Base-by-base conservation (phyloP, 441 rosid species). In the Geranium incanum region DNA sequence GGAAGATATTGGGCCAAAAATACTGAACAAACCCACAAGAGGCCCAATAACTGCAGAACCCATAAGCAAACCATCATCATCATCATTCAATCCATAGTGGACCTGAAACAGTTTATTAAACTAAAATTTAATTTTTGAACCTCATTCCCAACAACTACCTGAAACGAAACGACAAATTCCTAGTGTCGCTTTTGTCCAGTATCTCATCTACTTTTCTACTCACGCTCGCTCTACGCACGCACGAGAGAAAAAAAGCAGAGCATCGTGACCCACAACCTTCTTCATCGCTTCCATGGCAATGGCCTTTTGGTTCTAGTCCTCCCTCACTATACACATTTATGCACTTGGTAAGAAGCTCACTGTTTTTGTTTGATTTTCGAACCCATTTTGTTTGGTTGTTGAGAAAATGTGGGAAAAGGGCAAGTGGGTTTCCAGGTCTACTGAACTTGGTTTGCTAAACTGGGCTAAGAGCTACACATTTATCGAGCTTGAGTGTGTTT, bases 131-230 rank as follows among this genome's bases (percentile, higher is more conserved):
- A 28, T 28, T 28, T 28, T 28, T 45, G 1, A 16, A 50, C 13
- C 16, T 55, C 19, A n/a, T 5, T 12, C 62, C 6, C 19, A n/a
- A 15, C 62, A 55, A 55, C 23, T 55, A 57, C 28, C 64, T 57
- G 64, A 57, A 57, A 57, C 64, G 64, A 57, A 57, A 57, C 64
- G 64, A 57, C 64, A 57, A 57, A 13, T 16, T 16, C 18, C 28
- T 57, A 57, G 28, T 57, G 21, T 57, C 64, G 28, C 28, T 57
- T 57, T 57, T 57, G 64, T n/a, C 11, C 50, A 6, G 23, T 5
- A 4, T 4, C 9, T 19, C 63, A 57, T 55, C 62, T 55, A 15
- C n/a, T 55, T 55, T 55, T 55, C 62, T 55, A 5, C 19, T 39
- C 62, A 55, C 62, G 19, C 62, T 50, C 57, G 57, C 57, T 50